A percentile compares a stretch with the other conserved stretches of the same genome.
Evolutionary conservation across 495 filamentous ascomycete species (phyloP).

Genomic region (Penicillium goetzii): DNA sequence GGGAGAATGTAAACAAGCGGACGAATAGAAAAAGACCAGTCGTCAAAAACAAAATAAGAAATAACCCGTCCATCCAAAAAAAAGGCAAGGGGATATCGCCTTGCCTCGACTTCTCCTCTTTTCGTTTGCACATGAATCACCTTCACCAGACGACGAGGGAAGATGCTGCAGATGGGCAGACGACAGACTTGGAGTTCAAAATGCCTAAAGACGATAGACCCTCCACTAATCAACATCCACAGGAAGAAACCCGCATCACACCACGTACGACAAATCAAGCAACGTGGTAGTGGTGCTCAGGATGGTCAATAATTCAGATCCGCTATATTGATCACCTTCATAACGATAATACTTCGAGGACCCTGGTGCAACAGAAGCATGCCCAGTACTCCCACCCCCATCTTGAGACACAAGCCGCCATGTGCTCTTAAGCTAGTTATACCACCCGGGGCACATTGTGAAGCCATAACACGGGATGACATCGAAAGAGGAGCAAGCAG

Average conservation of each 20-base stretch:
- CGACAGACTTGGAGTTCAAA: neutral
- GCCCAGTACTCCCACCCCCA: neutral
- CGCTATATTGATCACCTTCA: neutral
- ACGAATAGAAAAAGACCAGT: neutral
- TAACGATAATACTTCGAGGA: neutral
- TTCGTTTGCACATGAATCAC: neutral
- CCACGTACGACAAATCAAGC: neutral
- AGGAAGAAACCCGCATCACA: neutral
- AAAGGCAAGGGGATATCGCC: neutral
- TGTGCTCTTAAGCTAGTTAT: neutral
- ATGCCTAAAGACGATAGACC: neutral
- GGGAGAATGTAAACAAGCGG: constrained; percentile 1
- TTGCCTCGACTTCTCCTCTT: neutral
- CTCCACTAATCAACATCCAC: neutral
- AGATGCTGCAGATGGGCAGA: neutral
- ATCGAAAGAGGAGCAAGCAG: neutral
- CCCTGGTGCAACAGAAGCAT: neutral
- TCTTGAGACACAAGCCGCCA: neutral
- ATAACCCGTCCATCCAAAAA: neutral
- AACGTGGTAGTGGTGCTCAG: neutral
- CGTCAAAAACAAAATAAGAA: neutral
- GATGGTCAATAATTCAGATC: neutral
- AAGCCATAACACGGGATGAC: constrained; percentile 1
- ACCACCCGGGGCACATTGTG: neutral
- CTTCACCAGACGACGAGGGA: neutral